phyloP scores from a whole-genome alignment of 805 yeast genomes.

The Starmerella scarabaei region DNA sequence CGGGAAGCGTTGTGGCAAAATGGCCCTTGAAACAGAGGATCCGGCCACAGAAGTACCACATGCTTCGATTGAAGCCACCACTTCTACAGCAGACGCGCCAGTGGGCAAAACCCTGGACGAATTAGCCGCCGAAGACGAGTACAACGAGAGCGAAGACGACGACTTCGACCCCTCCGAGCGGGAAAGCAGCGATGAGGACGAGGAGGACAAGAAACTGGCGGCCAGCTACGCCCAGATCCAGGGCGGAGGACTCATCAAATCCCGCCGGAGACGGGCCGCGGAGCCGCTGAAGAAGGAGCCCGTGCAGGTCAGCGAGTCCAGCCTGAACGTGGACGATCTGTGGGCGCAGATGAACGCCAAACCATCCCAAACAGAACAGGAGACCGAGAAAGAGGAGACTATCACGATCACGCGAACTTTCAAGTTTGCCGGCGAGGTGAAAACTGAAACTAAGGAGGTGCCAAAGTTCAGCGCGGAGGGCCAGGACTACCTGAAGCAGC shows the following conservation, averaged over 20 bases:
- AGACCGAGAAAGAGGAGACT: conserved; percentile 36
- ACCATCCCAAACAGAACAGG: not conserved
- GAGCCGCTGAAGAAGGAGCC: conserved; percentile 16
- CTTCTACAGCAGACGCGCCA: no score
- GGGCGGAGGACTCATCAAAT: conserved; percentile 57
- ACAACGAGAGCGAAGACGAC: conserved; percentile 45
- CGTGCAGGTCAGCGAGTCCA: conserved; percentile 20
- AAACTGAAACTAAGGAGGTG: conserved; percentile 68
- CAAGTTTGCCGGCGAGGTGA: conserved; percentile 77
- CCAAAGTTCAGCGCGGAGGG: conserved; percentile 75
- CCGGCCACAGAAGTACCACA: no score
- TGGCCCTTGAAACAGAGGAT: no score
- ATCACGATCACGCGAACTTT: conserved; percentile 65
- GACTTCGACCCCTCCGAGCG: conserved; percentile 36
- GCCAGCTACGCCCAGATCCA: conserved; percentile 39
- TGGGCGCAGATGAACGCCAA: conserved; percentile 41
- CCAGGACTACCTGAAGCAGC: conserved; percentile 51
- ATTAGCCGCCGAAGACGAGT: conserved; percentile 18
- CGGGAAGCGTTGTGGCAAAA: no score
- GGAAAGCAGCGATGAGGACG: conserved; percentile 23
- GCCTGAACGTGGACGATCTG: conserved; percentile 38
- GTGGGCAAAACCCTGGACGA: no score
- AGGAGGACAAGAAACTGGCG: conserved; percentile 30
- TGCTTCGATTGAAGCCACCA: no score
- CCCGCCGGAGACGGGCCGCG: conserved; percentile 43